Percentiles rank a stretch among this genome's conserved stretches.
Conservation (phyloP, 805 yeast genomes). For the Cyberlindnera amylophila region DNA sequence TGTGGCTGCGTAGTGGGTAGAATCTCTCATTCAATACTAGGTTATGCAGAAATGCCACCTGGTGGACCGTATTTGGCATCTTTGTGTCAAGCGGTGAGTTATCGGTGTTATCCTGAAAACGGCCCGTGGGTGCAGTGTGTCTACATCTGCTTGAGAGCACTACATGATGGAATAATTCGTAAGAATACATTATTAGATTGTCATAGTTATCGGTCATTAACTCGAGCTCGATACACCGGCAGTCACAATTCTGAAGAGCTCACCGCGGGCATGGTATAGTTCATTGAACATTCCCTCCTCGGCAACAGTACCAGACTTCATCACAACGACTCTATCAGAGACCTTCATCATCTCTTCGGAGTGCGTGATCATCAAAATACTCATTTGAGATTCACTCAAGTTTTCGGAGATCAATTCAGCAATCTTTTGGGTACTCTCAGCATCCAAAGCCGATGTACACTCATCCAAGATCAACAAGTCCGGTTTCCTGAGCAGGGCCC, state of each 20-base stretch:
- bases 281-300: conserved; percentile 41
- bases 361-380: conserved; percentile 71
- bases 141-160: too few species aligned
- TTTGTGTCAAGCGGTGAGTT: background rate
- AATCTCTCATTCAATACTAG: background rate
- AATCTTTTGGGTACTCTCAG: conserved; percentile 51
- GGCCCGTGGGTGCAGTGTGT: too few species aligned
- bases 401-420: conserved; percentile 41
- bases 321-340: conserved; percentile 47
- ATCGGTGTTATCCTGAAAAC: background rate
- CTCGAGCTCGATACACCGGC: conserved; percentile 15
- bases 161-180: too few species aligned
- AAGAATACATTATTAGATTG: too few species aligned
- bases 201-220: background rate
- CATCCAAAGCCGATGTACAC: conserved; percentile 84
- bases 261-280: conserved; percentile 29
- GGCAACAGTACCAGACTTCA: conserved; percentile 45
- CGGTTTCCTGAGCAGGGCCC: conserved; percentile 73
- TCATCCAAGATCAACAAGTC: conserved; percentile 68
- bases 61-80: background rate
- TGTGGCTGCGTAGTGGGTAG: too few species aligned
- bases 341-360: conserved; percentile 58
- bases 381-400: conserved; percentile 35
- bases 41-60: background rate
- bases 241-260: conserved; percentile 28